Evolutionary conservation across 306 rosid genomes (phyloP).

Genomic region (Quercus ilex): DNA sequence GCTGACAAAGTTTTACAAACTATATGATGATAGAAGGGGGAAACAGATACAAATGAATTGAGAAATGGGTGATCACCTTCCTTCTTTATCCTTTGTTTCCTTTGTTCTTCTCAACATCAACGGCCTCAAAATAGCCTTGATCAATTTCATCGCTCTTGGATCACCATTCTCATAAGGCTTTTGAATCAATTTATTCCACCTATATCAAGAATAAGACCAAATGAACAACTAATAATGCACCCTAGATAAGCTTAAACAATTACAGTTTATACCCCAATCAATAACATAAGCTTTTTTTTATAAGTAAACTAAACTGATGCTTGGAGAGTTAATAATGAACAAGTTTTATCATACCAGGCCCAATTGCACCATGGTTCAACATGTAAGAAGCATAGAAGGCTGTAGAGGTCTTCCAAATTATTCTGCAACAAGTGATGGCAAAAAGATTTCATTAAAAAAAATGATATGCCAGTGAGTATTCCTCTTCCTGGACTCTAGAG

Average conservation of each 20-base stretch:
- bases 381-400: constrained; percentile 76
- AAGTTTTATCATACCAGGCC: constrained; percentile 56
- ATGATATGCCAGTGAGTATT: not conserved
- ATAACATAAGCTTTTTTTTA: not conserved
- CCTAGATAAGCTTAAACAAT: not conserved
- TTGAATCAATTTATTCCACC: constrained; percentile 84
- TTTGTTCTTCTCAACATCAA: constrained; percentile 77
- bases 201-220: constrained; percentile 9
- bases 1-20: not conserved
- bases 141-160: constrained; percentile 61
- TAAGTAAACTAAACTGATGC: not conserved
- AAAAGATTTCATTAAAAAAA: constrained; percentile 1
- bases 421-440: constrained; percentile 52
- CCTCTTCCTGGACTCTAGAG: not conserved
- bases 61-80: constrained; percentile 47
- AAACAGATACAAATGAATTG: not conserved
- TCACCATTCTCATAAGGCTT: constrained; percentile 71
- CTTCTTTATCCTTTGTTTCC: constrained; percentile 69
- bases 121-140: constrained; percentile 79
- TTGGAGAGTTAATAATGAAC: not conserved
- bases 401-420: constrained; percentile 78
- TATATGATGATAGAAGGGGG: not conserved
- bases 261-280: not conserved
- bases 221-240: not conserved
- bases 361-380: constrained; percentile 93